Conservation (phyloP, 176 grass and related monocot species). For the Musa beccarii region DNA sequence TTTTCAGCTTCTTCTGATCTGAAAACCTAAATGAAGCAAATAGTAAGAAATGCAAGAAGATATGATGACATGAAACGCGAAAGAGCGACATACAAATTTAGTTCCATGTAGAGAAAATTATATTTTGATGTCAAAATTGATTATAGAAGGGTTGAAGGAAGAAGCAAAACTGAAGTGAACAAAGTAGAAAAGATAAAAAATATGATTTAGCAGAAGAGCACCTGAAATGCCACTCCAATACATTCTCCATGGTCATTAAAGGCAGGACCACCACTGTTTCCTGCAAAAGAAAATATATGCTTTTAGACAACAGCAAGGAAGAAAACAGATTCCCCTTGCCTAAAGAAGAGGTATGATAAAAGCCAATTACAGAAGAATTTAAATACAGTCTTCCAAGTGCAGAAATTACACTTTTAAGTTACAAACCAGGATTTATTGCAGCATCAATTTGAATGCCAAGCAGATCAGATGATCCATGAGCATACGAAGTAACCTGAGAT, state of each 20-base stretch:
- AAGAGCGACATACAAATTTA: not conserved
- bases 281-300: conserved; percentile 30
- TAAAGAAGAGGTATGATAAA: conserved; percentile 1
- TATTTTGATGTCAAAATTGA: not conserved
- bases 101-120: not conserved
- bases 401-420: not conserved
- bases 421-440: conserved; percentile 87
- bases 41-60: conserved; percentile 41
- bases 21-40: conserved; percentile 77
- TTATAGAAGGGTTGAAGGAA: not conserved
- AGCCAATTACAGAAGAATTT: not conserved
- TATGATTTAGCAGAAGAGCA: conserved; percentile 26
- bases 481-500: conserved; percentile 88
- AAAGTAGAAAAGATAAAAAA: not conserved
- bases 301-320: not conserved
- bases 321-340: conserved; percentile 15
- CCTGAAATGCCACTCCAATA: conserved; percentile 99
- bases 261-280: conserved; percentile 96
- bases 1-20: conserved; percentile 95
- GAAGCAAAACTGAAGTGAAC: not conserved
- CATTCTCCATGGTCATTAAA: conserved; percentile 98
- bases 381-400: not conserved
- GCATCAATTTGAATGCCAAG: conserved; percentile 99
- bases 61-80: not conserved
- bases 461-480: conserved; percentile 89